Evolutionary conservation across 2,329 filamentous ascomycete species (phyloP).

Genomic region (Aspergillus alliaceus): DNA sequence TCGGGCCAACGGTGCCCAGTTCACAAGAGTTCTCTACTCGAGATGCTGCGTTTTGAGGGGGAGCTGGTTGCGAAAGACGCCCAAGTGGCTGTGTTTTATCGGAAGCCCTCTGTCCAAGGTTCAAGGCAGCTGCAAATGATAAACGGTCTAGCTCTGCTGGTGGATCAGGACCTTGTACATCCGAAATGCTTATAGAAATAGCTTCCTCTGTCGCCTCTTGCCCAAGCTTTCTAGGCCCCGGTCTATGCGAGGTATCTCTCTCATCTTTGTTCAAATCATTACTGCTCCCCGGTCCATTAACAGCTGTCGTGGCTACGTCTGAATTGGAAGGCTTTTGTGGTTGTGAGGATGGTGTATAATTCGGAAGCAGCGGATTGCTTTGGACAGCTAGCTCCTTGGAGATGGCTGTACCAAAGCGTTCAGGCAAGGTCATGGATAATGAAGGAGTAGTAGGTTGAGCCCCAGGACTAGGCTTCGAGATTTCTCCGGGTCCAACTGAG

Average conservation of each 20-base stretch:
- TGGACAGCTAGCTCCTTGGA: conserved; percentile 29
- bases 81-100: neutral
- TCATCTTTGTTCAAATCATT: conserved; percentile 9
- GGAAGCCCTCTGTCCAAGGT: conserved; percentile 17
- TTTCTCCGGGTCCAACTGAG: neutral
- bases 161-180: neutral
- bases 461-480: conserved; percentile 3
- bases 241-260: conserved; percentile 17
- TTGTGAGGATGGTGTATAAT: conserved; percentile 10
- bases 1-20: neutral
- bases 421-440: conserved; percentile 26
- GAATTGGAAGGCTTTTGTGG: conserved; percentile 17
- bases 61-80: neutral
- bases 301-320: conserved; percentile 18
- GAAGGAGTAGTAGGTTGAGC: conserved; percentile 14
- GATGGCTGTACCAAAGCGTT: conserved; percentile 31
- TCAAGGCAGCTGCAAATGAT: conserved; percentile 26
- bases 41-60: neutral
- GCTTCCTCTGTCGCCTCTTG: neutral
- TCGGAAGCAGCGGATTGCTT: conserved; percentile 20
- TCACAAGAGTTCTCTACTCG: conserved; percentile 1
- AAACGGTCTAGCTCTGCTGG: conserved; percentile 24
- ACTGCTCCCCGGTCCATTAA: conserved; percentile 17
- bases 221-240: neutral
- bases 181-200: neutral